These are phyloP conservation scores for Piper betle DNA, from an alignment of 164 flowering plant species.

Conservation along the genomic window DNA sequence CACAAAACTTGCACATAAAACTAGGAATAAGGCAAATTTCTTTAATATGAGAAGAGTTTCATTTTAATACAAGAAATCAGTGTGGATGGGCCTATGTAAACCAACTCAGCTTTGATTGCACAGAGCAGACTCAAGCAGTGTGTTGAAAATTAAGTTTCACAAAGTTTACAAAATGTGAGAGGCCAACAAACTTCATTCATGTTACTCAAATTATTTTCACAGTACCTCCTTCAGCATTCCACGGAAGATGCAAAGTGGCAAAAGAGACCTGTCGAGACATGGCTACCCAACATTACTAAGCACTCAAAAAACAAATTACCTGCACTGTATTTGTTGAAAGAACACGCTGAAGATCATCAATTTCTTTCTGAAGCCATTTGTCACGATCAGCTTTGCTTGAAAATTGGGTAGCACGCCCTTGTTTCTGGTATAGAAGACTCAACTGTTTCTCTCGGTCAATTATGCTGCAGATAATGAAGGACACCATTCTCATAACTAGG, in stretches of 20 bases:
- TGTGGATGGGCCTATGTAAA: too few relatives aligned
- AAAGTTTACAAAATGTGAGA: background rate
- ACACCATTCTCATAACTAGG: background rate
- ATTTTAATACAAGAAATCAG: too few relatives aligned
- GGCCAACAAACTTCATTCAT: background rate
- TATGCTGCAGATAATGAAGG: constrained; percentile 35
- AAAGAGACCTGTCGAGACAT: background rate
- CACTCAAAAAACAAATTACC: constrained; percentile 23
- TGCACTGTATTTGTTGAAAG: constrained; percentile 60
- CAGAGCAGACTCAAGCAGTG: too few relatives aligned
- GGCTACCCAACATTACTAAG: background rate
- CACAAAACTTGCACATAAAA: too few relatives aligned
- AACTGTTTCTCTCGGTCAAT: constrained; percentile 95
- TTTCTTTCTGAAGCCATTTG: constrained; percentile 93
- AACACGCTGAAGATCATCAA: constrained; percentile 71
- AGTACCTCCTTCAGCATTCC: background rate
- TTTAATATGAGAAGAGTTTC: too few relatives aligned
- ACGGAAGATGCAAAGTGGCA: background rate
- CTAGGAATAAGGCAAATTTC: too few relatives aligned
- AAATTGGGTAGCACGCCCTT: constrained; percentile 98
- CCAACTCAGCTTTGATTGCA: too few relatives aligned
- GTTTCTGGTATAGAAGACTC: constrained; percentile 94
- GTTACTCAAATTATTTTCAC: background rate
- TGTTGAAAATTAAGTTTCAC: too few relatives aligned
- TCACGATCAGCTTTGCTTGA: constrained; percentile 79